Evolutionary conservation across 83 land plant genomes (phyloP).

Genomic region (Diphasiastrum complanatum): DNA sequence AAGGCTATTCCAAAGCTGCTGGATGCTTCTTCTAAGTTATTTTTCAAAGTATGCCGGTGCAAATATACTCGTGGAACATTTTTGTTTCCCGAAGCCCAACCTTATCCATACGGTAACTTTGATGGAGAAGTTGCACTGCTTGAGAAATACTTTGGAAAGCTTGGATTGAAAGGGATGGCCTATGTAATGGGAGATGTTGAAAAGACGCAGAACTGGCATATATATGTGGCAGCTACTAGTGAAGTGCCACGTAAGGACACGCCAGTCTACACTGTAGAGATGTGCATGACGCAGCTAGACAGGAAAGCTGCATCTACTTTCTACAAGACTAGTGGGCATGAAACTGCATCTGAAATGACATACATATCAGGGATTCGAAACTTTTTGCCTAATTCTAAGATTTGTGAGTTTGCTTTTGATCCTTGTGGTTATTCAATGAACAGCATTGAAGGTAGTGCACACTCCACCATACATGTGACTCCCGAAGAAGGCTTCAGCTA

Average conservation of each 20-base stretch:
- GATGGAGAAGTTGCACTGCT: neutral
- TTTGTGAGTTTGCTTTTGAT: constrained; percentile 11
- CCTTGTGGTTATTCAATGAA: constrained; percentile 56
- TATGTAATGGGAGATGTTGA: neutral
- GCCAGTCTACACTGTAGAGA: neutral
- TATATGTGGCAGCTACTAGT: constrained; percentile 11
- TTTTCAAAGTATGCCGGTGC: constrained; percentile 37
- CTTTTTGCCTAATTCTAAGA: constrained; percentile 2
- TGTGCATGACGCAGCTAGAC: constrained; percentile 17
- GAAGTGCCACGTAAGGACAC: too few relatives aligned
- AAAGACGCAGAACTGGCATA: neutral
- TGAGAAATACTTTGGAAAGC: constrained; percentile 3
- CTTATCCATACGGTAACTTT: constrained; percentile 6
- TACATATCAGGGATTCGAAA: neutral
- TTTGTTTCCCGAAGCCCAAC: neutral
- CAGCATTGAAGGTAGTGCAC: constrained; percentile 45
- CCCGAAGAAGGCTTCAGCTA: constrained; percentile 88
- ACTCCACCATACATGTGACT: constrained; percentile 84
- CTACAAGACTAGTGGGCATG: neutral
- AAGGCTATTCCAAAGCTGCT: constrained; percentile 3
- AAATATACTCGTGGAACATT: constrained; percentile 33
- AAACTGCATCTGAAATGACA: neutral
- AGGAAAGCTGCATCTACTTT: neutral
- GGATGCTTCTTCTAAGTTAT: constrained; percentile 13
- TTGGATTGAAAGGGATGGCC: neutral